Evolutionary conservation across 306 rosid genomes (phyloP), one percentile per base, ranked within the genome.

Genomic region (Hippophae tibetana): DNA sequence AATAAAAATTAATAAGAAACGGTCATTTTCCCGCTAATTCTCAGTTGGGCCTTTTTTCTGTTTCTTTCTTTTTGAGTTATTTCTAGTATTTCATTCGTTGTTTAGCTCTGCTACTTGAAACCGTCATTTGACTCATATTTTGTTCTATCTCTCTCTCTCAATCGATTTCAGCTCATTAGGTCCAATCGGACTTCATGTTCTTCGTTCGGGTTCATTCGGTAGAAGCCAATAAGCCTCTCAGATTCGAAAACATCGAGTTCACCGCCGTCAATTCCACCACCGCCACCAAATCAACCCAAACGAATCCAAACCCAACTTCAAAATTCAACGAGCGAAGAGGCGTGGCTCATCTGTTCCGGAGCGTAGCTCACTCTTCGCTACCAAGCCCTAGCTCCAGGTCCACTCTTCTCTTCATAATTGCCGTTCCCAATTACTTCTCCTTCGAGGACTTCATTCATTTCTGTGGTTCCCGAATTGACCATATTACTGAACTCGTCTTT

Each of bases 151-250:
- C 60, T 42, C 13, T 65, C 57, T 10, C 3, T 44, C 52, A 42
- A 31, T 40, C 12, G 68, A 54, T 9, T 52, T 11, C 25, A 7
- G 42, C 68, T n/a, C 11, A 41, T 52, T 61, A 18, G 60, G 26
- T 51, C 77, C 65, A 61, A 47, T 10, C 38, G 3, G 2, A 26
- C 14, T 2, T 63, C 57, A 92, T 92, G 99, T 82, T 88, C 77
- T 80, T 84, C 72, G 82, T 92, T 63, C 85, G 84, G 75, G 85
- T 92, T 14, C 96, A 92, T 80, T 81, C 96, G 3, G 95, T 86
- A 25, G 99, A 92, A 61, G 26, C 78, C 49, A 86, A 82, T n/a
- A 82, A 75, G 44, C 74, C 82, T 51, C 73, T 88, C 1, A 50
- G 65, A 49, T 60, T 74, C 43, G 73, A 66, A 45, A 60, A 45